Base-by-base conservation (phyloP, 495 filamentous ascomycete genomes). In the Zalerion maritima region DNA sequence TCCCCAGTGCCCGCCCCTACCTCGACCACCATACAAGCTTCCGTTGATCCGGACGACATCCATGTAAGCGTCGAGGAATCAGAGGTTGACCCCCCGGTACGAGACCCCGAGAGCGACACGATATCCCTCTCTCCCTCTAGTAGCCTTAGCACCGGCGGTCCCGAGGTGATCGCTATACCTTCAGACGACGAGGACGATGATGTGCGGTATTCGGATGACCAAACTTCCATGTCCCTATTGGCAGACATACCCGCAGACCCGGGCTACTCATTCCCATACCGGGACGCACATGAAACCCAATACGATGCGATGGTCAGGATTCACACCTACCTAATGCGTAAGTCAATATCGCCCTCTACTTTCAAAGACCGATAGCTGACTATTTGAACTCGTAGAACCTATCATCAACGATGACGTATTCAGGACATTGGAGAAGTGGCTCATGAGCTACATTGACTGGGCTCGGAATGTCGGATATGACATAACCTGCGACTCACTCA, bases 41-140 rank as follows among this genome's bases (percentile, higher is more conserved):
- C 21, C 11, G 19, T 31, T 14, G 29, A 29, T 7, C 35, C 19
- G 26, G 48, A 57, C 34, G 45, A 34, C 16, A 46, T 54, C 28
- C 47, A 54, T 26, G 27, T 42, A 24, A 58, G 52, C 30, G 47
- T 60, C n/a, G 60, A 64, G 40, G 52, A 49, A 25, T 26, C 51
- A 10, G 57, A 60, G 29, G 35, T 46, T 12, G 56, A 46, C 26
- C 25, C 45, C 29, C 35, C 41, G 24, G 18, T 25, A 22, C 27
- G 45, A 8, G 38, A 43, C 10, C 32, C 24, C 12, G 20, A 30
- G 3, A 22, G 30, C 7, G 56, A 47, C 18, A 46, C 44, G 15
- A 40, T 49, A 19, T 50, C 50, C 18, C 57, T 55, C 2, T 54
- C 52, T 10, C 31, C 42, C 2, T 57, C 57, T 9, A 49, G 46